Percentiles rank a stretch among this genome's conserved stretches.
These are phyloP conservation scores for Boletus barrowsii DNA, from an alignment of 768 basidiomycete species.

Conservation along the genomic window DNA sequence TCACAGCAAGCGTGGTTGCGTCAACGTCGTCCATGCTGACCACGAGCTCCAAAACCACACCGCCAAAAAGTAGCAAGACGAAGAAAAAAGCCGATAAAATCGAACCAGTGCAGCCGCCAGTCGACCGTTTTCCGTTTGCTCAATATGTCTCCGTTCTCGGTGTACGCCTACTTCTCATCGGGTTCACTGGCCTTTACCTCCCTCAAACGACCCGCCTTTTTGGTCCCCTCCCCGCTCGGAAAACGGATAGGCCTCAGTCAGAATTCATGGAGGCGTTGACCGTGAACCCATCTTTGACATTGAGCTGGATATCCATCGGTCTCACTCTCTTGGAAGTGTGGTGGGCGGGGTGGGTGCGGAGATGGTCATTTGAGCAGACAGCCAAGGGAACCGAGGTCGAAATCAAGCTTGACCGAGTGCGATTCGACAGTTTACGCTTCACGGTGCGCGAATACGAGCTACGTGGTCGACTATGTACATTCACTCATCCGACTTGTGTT, in stretches of 20 bases:
- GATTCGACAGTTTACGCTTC: conserved; percentile 37
- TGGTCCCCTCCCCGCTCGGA: conserved; percentile 31
- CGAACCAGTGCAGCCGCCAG: background rate
- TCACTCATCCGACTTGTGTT: background rate
- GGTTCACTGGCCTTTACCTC: conserved; percentile 66
- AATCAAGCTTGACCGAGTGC: conserved; percentile 40
- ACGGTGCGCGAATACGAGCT: conserved; percentile 33
- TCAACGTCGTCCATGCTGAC: background rate
- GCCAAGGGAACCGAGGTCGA: conserved; percentile 42
- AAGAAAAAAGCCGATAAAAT: background rate
- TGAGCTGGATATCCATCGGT: conserved; percentile 57
- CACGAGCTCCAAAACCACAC: background rate
- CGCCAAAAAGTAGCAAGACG: background rate
- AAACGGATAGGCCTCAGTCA: conserved; percentile 64
- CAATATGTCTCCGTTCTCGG: conserved; percentile 66
- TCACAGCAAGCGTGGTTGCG: too few species aligned
- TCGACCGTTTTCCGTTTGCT: conserved; percentile 45
- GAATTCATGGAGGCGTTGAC: conserved; percentile 69
- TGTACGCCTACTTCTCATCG: conserved; percentile 63
- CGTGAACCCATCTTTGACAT: conserved; percentile 51
- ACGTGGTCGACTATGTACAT: background rate
- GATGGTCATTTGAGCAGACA: conserved; percentile 50
- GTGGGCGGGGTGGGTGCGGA: conserved; percentile 69
- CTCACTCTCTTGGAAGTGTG: conserved; percentile 54
- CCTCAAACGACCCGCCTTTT: conserved; percentile 56